phyloP scores from a whole-genome alignment of 768 basidiomycete genomes.

The Xerocomellus dryophilus region DNA sequence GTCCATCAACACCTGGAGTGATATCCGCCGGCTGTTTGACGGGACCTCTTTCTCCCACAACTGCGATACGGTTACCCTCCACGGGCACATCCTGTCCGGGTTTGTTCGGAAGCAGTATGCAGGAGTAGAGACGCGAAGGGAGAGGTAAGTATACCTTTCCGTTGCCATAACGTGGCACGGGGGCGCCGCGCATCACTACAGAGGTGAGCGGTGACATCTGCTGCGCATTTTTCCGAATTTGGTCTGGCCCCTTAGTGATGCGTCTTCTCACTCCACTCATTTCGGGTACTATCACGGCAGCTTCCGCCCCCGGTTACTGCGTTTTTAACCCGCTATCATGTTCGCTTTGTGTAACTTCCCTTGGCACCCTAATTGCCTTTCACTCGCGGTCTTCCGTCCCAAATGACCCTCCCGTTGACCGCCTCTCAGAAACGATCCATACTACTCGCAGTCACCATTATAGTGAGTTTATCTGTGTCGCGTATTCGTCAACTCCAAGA shows the following conservation, averaged over 20 bases:
- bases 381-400: neutral
- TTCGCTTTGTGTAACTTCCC: too few relatives aligned
- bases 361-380: too few relatives aligned
- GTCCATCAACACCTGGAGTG: slow-evolving; percentile 44
- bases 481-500: neutral
- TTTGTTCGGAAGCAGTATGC: slow-evolving; percentile 71
- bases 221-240: too few relatives aligned
- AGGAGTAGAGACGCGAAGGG: slow-evolving; percentile 85
- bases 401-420: slow-evolving; percentile 27
- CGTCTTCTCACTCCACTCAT: too few relatives aligned
- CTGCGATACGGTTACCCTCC: slow-evolving; percentile 87
- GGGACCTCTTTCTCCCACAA: slow-evolving; percentile 87
- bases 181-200: too few relatives aligned
- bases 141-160: slow-evolving; percentile 50
- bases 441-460: slow-evolving; percentile 23
- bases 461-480: slow-evolving; percentile 15
- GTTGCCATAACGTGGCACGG: too few relatives aligned
- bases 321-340: neutral
- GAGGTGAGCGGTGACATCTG: too few relatives aligned
- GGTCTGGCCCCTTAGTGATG: too few relatives aligned
- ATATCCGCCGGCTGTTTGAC: slow-evolving; percentile 63
- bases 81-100: slow-evolving; percentile 90
- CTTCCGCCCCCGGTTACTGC: too few relatives aligned
- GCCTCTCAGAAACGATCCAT: slow-evolving; percentile 31
- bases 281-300: too few relatives aligned